Evolutionary conservation across 2,329 filamentous ascomycete species (phyloP).

Genomic region (Thermoascus crustaceus): DNA sequence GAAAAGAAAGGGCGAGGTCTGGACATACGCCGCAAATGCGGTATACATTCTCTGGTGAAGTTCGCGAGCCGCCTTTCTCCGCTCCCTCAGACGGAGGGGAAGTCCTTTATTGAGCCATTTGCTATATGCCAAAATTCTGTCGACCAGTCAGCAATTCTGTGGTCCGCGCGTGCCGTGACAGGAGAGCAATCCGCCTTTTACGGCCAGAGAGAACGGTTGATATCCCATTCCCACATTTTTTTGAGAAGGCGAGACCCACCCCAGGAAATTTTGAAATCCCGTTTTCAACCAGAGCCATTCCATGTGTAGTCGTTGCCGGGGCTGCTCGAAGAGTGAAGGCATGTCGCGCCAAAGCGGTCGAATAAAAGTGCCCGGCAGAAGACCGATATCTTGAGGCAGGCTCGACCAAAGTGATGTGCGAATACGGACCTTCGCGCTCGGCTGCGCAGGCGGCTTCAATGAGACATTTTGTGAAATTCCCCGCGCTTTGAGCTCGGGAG

Average conservation of each 20-base stretch:
- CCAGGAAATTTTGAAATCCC: conserved; percentile 24
- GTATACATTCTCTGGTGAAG: conserved; percentile 42
- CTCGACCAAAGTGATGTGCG: conserved; percentile 23
- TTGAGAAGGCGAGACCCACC: too few relatives aligned
- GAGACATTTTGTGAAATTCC: conserved; percentile 15
- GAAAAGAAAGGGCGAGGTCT: not conserved
- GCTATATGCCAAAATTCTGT: conserved; percentile 24
- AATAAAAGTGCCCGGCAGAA: conserved; percentile 38
- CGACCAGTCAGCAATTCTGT: conserved; percentile 11
- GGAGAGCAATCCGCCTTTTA: too few relatives aligned
- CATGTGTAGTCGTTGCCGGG: conserved; percentile 26
- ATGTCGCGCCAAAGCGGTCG: conserved; percentile 31
- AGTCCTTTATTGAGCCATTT: conserved; percentile 24
- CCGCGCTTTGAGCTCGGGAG: conserved; percentile 14
- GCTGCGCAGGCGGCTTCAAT: conserved; percentile 25
- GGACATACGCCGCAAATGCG: conserved; percentile 38
- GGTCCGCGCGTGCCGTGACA: not conserved
- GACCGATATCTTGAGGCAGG: conserved; percentile 38
- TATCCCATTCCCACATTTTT: too few relatives aligned
- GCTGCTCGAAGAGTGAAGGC: conserved; percentile 32
- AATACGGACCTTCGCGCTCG: conserved; percentile 30
- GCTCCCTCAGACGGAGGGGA: conserved; percentile 27
- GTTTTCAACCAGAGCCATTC: conserved; percentile 34
- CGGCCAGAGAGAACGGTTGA: too few relatives aligned
- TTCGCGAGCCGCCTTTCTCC: conserved; percentile 28